These are phyloP conservation scores for Aspergillus transmontanensis DNA, from an alignment of 2,329 filamentous ascomycete species.

Conservation along the genomic window DNA sequence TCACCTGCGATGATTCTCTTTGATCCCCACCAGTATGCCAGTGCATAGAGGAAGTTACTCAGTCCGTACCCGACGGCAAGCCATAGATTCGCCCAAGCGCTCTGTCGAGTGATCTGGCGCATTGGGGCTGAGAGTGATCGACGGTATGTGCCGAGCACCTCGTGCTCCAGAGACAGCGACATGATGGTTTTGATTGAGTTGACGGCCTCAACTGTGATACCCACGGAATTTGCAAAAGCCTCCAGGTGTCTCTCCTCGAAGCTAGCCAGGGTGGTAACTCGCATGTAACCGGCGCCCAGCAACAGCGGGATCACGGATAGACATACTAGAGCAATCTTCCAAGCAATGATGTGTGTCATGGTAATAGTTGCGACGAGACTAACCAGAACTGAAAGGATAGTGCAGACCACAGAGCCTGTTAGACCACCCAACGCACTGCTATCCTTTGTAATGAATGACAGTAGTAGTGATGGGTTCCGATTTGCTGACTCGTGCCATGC, in stretches of 20 bases:
- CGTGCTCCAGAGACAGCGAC: slow-evolving; percentile 54
- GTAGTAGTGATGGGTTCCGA: slow-evolving; percentile 62
- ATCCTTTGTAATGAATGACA: slow-evolving; percentile 71
- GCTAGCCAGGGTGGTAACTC: slow-evolving; percentile 61
- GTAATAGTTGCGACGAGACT: slow-evolving; percentile 70
- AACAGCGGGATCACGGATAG: slow-evolving; percentile 69
- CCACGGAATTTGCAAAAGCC: slow-evolving; percentile 54
- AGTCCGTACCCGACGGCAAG: slow-evolving; percentile 48
- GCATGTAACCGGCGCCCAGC: slow-evolving; percentile 69
- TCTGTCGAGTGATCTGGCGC: slow-evolving; percentile 50
- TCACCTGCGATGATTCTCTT: slow-evolving; percentile 68
- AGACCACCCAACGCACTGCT: slow-evolving; percentile 68
- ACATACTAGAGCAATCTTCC: slow-evolving; percentile 75
- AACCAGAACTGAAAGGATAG: slow-evolving; percentile 66
- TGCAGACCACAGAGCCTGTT: slow-evolving; percentile 71
- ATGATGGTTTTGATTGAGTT: slow-evolving; percentile 57
- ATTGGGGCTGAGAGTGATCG: slow-evolving; percentile 48
- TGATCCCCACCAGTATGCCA: slow-evolving; percentile 80
- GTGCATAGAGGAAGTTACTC: slow-evolving; percentile 70
- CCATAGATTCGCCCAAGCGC: slow-evolving; percentile 42
- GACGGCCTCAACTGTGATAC: slow-evolving; percentile 56
- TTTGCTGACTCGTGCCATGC: slow-evolving; percentile 71
- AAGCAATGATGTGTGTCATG: slow-evolving; percentile 70
- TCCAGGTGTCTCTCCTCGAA: slow-evolving; percentile 59
- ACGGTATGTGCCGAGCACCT: slow-evolving; percentile 49